Evolutionary conservation across 2,329 filamentous ascomycete species (phyloP).

Genomic region (Xylogone sp.): DNA sequence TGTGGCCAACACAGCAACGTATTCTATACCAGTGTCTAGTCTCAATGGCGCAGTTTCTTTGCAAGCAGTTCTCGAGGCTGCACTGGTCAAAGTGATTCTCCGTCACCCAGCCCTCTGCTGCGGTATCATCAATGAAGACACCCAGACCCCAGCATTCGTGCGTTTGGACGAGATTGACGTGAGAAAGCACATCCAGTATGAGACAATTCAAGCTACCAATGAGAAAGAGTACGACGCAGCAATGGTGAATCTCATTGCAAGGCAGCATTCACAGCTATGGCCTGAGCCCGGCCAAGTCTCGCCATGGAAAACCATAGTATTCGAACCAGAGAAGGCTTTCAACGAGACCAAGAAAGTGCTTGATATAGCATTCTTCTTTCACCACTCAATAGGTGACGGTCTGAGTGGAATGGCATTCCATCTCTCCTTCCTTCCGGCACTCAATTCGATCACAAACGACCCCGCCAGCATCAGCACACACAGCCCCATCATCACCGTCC

Average conservation of each 20-base stretch:
- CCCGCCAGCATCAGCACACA: conserved; percentile 2
- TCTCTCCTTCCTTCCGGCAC: conserved; percentile 37
- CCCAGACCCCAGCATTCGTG: conserved; percentile 39
- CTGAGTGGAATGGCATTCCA: conserved; percentile 47
- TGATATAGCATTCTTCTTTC: conserved; percentile 41
- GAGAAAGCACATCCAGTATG: conserved; percentile 36
- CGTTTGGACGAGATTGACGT: conserved; percentile 40
- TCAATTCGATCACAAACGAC: conserved; percentile 27
- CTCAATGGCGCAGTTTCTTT: conserved; percentile 9
- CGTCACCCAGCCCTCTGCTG: conserved; percentile 45
- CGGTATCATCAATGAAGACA: conserved; percentile 43
- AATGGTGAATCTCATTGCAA: conserved; percentile 29
- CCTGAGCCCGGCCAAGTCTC: conserved; percentile 35
- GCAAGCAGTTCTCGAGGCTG: conserved; percentile 29
- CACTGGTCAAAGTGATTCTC: conserved; percentile 36
- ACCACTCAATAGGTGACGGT: conserved; percentile 52
- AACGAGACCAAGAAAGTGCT: conserved; percentile 6
- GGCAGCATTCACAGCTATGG: conserved; percentile 39
- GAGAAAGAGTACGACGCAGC: conserved; percentile 28
- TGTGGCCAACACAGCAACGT: conserved; percentile 43
- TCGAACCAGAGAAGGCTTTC: conserved; percentile 19
- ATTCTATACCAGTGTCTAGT: conserved; percentile 32
- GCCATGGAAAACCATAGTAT: conserved; percentile 44
- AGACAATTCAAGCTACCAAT: conserved; percentile 15
- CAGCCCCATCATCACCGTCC: conserved; percentile 30